Conservation (phyloP, 2,329 filamentous ascomycete species). For the Arthrobotrys megalospora region DNA sequence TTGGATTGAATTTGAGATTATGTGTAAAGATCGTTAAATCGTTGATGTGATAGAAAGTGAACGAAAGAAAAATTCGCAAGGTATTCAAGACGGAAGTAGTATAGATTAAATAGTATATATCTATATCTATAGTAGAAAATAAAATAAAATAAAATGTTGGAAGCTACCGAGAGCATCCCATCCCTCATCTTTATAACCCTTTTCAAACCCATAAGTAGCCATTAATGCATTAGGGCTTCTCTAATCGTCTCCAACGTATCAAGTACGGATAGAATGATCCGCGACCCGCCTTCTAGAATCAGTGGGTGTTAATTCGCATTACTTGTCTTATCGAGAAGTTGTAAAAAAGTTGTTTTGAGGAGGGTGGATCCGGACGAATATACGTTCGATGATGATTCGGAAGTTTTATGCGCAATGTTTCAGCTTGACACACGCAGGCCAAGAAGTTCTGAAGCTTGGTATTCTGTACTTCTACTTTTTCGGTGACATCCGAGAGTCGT, state of each 20-base stretch:
- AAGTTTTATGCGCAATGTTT: not conserved
- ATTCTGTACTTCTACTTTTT: too few species aligned
- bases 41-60: too few species aligned
- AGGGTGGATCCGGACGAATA: not conserved
- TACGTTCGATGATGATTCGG: not conserved
- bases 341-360: not conserved
- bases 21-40: not conserved
- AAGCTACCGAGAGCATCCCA: too few species aligned
- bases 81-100: too few species aligned
- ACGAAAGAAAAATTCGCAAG: too few species aligned
- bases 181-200: not conserved
- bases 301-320: too few species aligned
- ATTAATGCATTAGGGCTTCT: not conserved
- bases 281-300: not conserved
- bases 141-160: too few species aligned
- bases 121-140: too few species aligned
- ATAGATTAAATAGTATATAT: too few species aligned
- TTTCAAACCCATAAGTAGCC: not conserved
- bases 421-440: not conserved
- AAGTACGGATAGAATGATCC: not conserved
- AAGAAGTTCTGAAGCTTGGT: too few species aligned
- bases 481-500: too few species aligned
- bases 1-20: slow-evolving; percentile 3
- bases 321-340: not conserved
- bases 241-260: not conserved